Evolutionary conservation across 371 early-diverging fungal species (phyloP), one percentile per base, ranked within the genome.

Genomic region (Lichtheimia corymbifera): DNA sequence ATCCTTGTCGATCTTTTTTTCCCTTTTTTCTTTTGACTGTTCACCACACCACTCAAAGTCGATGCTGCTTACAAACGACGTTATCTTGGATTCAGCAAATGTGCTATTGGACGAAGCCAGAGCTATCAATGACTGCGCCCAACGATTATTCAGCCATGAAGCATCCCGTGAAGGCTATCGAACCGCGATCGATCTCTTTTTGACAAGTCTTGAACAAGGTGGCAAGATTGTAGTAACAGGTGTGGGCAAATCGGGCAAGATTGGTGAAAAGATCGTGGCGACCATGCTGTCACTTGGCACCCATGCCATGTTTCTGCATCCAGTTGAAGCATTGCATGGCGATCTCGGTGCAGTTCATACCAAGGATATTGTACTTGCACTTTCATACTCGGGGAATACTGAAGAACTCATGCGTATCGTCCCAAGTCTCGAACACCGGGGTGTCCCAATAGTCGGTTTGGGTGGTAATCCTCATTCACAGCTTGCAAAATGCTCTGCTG

Each of bases 301-400:
- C 6, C 70, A 61, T 5, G 83, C 88, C 14, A 64, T 82, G 11
- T 82, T 82, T 55, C 60, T 88, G 7, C 88, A 88, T 55, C 82
- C 88, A 0, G 83, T 84, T 3, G 88, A 88, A 53, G 88, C 86
- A 4, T 54, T 86, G 9, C 88, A 88, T 57, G 88, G 88, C 6
- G 88, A 88, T 65, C 66, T 88, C 4, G 88, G 88, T 4, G 65
- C 78, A 3, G 58, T 86, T 5, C 63, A 65, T 17, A 56, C 73
- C 3, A 74, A 80, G 2, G 88, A 88, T 64, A 75, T 79, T 20
- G 79, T 88, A 2, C 53, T 88, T 5, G 83, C 86, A 0, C 64
- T 88, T 15, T 87, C 88, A 3, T 84, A 81, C 44, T 85, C 87
- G 1, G 88, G 88, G 5, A 81, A 80, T 28, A 87, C 88, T 1